Evolutionary conservation across 2,329 filamentous ascomycete species (phyloP).

Genomic region (Exophiala dermatitidis): DNA sequence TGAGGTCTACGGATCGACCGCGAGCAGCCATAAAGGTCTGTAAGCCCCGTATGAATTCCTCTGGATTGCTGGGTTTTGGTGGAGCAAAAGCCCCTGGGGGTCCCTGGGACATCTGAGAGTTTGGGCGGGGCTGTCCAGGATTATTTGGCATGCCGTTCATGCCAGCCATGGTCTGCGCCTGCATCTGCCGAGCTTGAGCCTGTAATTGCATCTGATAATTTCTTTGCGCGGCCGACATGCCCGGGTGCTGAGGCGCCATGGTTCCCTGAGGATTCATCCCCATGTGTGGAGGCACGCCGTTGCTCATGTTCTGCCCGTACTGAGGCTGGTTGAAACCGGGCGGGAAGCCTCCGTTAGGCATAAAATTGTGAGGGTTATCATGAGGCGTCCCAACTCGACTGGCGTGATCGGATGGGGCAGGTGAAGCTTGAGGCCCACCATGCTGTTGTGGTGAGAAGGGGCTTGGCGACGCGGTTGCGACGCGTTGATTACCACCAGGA

Average conservation of each 20-base stretch:
- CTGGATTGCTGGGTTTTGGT: constrained; percentile 42
- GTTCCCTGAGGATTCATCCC: constrained; percentile 45
- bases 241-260: constrained; percentile 42
- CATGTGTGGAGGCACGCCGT: constrained; percentile 33
- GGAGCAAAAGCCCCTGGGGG: constrained; percentile 13
- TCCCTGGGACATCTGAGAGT: constrained; percentile 20
- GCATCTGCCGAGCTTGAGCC: constrained; percentile 61
- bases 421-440: constrained; percentile 65
- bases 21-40: constrained; percentile 69
- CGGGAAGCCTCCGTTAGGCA: constrained; percentile 44
- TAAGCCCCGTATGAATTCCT: constrained; percentile 69
- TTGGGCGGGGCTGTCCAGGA: constrained; percentile 6
- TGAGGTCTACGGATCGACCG: constrained; percentile 64
- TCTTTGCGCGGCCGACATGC: constrained; percentile 64
- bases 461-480: constrained; percentile 87
- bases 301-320: constrained; percentile 37
- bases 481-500: constrained; percentile 63
- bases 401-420: constrained; percentile 66
- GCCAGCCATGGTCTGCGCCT: constrained; percentile 12
- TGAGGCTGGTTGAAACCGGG: constrained; percentile 37
- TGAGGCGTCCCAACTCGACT: constrained; percentile 63
- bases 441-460: constrained; percentile 78
- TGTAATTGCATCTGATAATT: constrained; percentile 79
- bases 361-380: constrained; percentile 54
- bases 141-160: constrained; percentile 17